phyloP scores from a whole-genome alignment of 192 early-diverging fungal genomes.

The Coemansia sp. region DNA sequence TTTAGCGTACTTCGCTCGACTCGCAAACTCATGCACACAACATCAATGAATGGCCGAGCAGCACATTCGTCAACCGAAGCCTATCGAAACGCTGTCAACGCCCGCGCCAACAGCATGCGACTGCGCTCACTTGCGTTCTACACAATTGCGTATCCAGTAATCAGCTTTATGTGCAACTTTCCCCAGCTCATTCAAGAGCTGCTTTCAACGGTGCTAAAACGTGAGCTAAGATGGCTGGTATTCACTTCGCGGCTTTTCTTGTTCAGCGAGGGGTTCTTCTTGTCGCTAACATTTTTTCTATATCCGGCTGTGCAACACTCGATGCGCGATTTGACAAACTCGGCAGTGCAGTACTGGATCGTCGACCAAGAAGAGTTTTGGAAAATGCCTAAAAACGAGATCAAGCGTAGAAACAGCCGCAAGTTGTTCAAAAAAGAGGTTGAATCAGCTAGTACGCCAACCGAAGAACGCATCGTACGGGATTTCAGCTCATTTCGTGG shows the following conservation, averaged over 20 bases:
- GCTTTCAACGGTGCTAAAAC: slow-evolving; percentile 23
- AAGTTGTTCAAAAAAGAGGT: slow-evolving; percentile 1
- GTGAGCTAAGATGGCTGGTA: slow-evolving; percentile 12
- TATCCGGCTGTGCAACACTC: slow-evolving; percentile 50
- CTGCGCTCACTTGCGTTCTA: slow-evolving; percentile 49
- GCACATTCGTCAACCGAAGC: slow-evolving; percentile 31
- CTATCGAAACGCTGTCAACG: slow-evolving; percentile 43
- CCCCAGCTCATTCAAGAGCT: slow-evolving; percentile 42
- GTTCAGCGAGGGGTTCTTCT: slow-evolving; percentile 40
- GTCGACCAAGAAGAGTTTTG: slow-evolving; percentile 53
- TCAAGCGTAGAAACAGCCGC: neutral
- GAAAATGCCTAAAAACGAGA: slow-evolving; percentile 23
- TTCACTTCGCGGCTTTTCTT: slow-evolving; percentile 20
- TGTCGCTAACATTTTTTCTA: slow-evolving; percentile 37
- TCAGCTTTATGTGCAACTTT: slow-evolving; percentile 46
- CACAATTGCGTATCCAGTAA: slow-evolving; percentile 45
- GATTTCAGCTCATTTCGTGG: slow-evolving; percentile 41
- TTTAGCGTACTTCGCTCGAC: slow-evolving; percentile 36
- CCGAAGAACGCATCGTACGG: slow-evolving; percentile 25
- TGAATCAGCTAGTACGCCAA: neutral
- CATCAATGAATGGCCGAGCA: slow-evolving; percentile 3
- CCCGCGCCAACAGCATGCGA: slow-evolving; percentile 48
- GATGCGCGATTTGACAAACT: slow-evolving; percentile 38
- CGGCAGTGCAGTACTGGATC: slow-evolving; percentile 49
- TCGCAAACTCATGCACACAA: slow-evolving; percentile 35